Evolutionary conservation across 345 rosid species (phyloP).

Genomic region (Bruguiera sexangula): DNA sequence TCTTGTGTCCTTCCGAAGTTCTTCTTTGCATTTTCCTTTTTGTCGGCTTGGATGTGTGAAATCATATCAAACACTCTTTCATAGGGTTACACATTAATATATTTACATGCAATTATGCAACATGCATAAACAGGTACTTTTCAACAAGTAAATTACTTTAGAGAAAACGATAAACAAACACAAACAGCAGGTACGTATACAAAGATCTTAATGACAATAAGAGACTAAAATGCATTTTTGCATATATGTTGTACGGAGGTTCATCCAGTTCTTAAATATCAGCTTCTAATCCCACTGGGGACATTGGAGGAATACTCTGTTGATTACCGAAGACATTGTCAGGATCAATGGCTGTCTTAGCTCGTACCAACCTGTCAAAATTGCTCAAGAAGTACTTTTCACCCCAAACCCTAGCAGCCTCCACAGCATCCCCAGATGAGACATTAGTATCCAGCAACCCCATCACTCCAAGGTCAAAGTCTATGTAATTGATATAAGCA

Average conservation of each 20-base stretch:
- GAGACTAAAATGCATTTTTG: too few relatives aligned
- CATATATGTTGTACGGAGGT: not conserved
- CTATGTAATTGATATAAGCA: slow-evolving; percentile 29
- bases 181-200: too few relatives aligned
- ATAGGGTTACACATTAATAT: too few relatives aligned
- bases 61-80: too few relatives aligned
- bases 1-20: too few relatives aligned
- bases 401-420: slow-evolving; percentile 30
- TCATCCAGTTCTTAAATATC: not conserved
- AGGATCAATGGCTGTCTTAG: slow-evolving; percentile 26
- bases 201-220: too few relatives aligned
- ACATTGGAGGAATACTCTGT: slow-evolving; percentile 26
- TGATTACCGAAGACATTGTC: slow-evolving; percentile 22
- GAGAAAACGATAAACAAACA: too few relatives aligned
- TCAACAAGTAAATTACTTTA: too few relatives aligned
- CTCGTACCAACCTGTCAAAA: slow-evolving; percentile 25
- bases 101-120: too few relatives aligned
- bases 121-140: too few relatives aligned
- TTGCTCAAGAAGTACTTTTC: slow-evolving; percentile 30
- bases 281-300: not conserved
- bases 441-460: not conserved
- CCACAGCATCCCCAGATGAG: slow-evolving; percentile 9
- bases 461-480: slow-evolving; percentile 25
- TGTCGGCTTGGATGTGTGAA: too few relatives aligned
- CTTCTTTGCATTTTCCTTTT: too few relatives aligned